Base-by-base conservation (phyloP, 1,139 yeast species). In the Pichia sp. region DNA sequence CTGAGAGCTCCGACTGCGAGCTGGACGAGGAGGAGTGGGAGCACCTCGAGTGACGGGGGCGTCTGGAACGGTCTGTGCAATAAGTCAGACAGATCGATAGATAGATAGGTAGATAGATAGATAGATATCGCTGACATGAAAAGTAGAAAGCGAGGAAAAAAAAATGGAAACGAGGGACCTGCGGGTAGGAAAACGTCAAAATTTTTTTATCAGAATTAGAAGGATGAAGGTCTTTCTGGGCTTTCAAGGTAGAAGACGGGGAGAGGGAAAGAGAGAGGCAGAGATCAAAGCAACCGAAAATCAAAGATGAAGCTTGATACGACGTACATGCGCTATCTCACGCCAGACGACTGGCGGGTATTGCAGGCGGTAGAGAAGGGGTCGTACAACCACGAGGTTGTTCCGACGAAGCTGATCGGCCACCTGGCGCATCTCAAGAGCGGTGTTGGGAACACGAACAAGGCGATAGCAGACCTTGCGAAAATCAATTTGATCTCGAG, bases 331-430 rank as follows among this genome's bases (percentile, higher is more conserved):
- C 79, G 98, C 71, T 93, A 92, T 68, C 75, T 93, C 67, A 85
- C 96, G 62, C 77, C 85, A 5, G 97, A 90, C 60, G 99, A 93
- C 72, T 93, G 90, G 75, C 79, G 87, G 56, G 96, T 90, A 15
- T 81, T 93, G 54, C 87, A 86, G 57, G 97, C 97, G 0, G 87
- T 87, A 8, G 99, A 93, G 69, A 77, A 81, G 70, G 99, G 98
- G 8, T 85, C 97, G 1, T 79, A 89, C 62, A 90, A 88, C 70
- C 99, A 95, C 71, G 97, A 93, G 68, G 81, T 95, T 57, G 98
- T 95, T 16, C 99, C 99, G 15, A 89, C 96, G 0, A 78, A 80
- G 49, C 73, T 93, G 74, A 90, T 93, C 57, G 87, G 85, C 60
- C 85, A 87, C 57, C 73, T 90, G 44, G 88, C 96, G 7, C 90